These are phyloP conservation scores for Dinochytrium kinnereticum DNA, from an alignment of 371 early-diverging fungal genomes.

Conservation along the genomic window DNA sequence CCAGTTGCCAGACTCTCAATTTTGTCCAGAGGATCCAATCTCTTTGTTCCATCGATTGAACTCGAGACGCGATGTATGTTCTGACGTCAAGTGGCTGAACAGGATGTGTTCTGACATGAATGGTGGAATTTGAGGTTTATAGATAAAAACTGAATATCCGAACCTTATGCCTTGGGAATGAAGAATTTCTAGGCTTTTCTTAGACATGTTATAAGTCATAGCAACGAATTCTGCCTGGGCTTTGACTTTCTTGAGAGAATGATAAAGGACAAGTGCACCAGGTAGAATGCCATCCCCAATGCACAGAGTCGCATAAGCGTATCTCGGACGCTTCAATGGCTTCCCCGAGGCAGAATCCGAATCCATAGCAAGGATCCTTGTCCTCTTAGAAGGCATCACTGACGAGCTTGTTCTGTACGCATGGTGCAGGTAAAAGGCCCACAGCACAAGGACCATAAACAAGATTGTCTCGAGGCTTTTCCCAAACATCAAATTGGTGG, in stretches of 20 bases:
- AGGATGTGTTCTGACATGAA: constrained; percentile 15
- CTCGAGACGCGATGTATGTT: constrained; percentile 14
- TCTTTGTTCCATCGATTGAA: constrained; percentile 11
- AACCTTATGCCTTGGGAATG: constrained; percentile 42
- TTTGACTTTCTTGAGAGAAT: constrained; percentile 16
- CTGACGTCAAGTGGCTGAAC: constrained; percentile 17
- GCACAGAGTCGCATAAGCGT: constrained; percentile 38
- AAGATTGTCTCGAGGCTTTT: background rate
- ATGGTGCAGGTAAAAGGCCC: background rate
- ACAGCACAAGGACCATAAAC: background rate
- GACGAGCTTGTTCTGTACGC: background rate
- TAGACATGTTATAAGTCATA: constrained; percentile 22
- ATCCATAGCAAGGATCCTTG: too few species aligned
- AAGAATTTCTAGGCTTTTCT: background rate
- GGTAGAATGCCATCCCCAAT: constrained; percentile 32
- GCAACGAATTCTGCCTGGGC: constrained; percentile 32
- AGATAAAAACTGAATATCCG: too few species aligned
- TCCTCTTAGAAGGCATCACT: background rate
- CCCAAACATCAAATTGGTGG: background rate
- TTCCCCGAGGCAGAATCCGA: too few species aligned
- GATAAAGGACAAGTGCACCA: constrained; percentile 38
- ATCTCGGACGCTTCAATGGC: background rate
- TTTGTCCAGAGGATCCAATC: constrained; percentile 40
- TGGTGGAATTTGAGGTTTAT: too few species aligned
- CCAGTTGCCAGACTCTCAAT: constrained; percentile 38